Base-by-base conservation (phyloP, 2,329 filamentous ascomycete genomes). In the Parafenestella ontariensis region DNA sequence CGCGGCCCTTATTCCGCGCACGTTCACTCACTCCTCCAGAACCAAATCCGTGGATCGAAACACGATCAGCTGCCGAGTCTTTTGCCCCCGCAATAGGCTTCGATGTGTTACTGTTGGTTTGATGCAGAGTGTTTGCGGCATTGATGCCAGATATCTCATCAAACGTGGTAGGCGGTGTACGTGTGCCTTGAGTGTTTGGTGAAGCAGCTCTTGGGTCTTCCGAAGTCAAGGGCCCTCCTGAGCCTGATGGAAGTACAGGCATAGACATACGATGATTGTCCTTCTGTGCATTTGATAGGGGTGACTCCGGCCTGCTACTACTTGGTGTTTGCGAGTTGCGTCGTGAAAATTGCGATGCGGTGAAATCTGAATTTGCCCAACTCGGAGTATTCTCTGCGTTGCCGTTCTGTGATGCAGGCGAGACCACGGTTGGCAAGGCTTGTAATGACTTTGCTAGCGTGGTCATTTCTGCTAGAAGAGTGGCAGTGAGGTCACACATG, bases 1-100 rank as follows among this genome's bases (percentile, higher is more conserved):
- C 89, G 73, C 90, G 93, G 26, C 91, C 91, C 72, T 91, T 92
- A 63, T 89, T 88, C 58, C 91, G 88, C 72, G 87, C 90, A 59
- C 89, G 83, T 70, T 96, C 92, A 62, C 88, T 89, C 55, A 89
- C 80, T 51, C 89, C 89, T 9, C 76, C 76, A 21, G 79, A 77
- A 3, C 79, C 78, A 44, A 96, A 92, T 0, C 92, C 91, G 49
- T 85, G 82, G 20, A 85, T 78, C 21, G 85, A 84, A 59, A 84
- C 80, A 37, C 85, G 80, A 84, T 90, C 70, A 79, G 86, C 64
- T 85, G 87, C 76, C 80, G 71, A 78, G 65, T 74, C 86, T 77
- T 75, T 66, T 24, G 55, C 89, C 4, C 84, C 85, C 2, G 87
- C 46, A 8, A 52, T 57, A 7, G 69, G 17, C 45, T 67, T 73